Evolutionary conservation across 331 rosid species (phyloP).

Genomic region (Malus hybrid): DNA sequence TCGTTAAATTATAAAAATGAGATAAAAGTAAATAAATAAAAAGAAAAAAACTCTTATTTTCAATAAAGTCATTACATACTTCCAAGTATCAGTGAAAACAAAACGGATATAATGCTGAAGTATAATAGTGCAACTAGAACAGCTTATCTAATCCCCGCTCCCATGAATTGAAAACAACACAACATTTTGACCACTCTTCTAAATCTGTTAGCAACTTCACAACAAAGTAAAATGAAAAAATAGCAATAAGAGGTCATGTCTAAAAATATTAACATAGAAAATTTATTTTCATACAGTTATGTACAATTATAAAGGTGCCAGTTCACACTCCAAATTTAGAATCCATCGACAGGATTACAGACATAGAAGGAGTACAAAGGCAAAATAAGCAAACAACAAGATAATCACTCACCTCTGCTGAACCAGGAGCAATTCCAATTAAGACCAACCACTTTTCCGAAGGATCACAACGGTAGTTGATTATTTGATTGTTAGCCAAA

Average conservation of each 20-base stretch:
- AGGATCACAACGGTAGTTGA: slow-evolving; percentile 32
- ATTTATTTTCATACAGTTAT: not conserved
- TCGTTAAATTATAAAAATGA: not conserved
- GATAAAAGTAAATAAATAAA: not conserved
- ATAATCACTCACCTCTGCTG: slow-evolving; percentile 22
- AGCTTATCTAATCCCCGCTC: not conserved
- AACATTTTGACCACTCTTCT: not conserved
- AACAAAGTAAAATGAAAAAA: not conserved
- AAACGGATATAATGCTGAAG: not conserved
- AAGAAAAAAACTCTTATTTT: not conserved
- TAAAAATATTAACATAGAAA: not conserved
- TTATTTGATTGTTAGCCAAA: slow-evolving; percentile 29
- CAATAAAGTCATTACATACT: not conserved
- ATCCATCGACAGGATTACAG: not conserved
- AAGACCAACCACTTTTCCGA: slow-evolving; percentile 32
- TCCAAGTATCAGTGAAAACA: not conserved
- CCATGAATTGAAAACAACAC: not conserved
- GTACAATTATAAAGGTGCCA: not conserved
- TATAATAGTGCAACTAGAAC: not conserved
- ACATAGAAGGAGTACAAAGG: not conserved
- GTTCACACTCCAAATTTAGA: not conserved
- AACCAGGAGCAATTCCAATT: slow-evolving; percentile 28
- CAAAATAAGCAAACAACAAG: not conserved
- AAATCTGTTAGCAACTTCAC: not conserved
- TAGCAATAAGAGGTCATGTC: not conserved